Evolutionary conservation across 257 asterid species (phyloP), one percentile per base, ranked within the genome.

Genomic region (Thymus mandschuricus): DNA sequence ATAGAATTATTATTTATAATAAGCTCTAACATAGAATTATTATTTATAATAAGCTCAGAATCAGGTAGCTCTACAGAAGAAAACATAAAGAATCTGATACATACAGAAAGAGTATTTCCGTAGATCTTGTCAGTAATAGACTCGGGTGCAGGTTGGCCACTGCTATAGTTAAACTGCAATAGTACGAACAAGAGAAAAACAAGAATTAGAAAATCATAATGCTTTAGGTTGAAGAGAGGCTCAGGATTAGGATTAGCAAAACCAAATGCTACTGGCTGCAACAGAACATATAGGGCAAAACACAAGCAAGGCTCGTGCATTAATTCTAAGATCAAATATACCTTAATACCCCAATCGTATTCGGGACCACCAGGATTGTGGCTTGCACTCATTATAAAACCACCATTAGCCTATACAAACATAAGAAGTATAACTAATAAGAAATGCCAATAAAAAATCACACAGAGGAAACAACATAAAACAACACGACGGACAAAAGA

Each of bases 81-180:
- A 59, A 38, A 38, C 7, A 38, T 38, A 21, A 49, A 63, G 65
- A 76, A 62, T 55, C 33, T 66, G 71, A 68, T 69, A 71, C 90
- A 70, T 89, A 95, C 99, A n/a, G 99, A 92, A 68, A 95, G 97
- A 2, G 98, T 92, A 81, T 95, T 95, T 60, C 99, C 98, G 60
- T 95, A 95, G 31, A 95, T 92, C 81, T 92, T 88, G 88, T 95
- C 98, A 5, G 99, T 95, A 74, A 95, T 92, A 45, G 96, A 88
- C 79, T 95, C 99, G 0, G 99, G 99, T 59, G 98, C 99, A 57
- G 99, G 98, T 76, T 95, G 99, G 74, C 99, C 99, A 61, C 99
- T 95, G 86, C 96, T 89, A 70, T 92, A 95, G 69, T 95, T 95
- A 84, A 92, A 92, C 98, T 94, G 89, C 75, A 82, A 76, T 80